Evolutionary conservation across 305 asterid genomes (phyloP), one percentile per base, ranked within the genome.

Genomic region (Plantago coronopus): DNA sequence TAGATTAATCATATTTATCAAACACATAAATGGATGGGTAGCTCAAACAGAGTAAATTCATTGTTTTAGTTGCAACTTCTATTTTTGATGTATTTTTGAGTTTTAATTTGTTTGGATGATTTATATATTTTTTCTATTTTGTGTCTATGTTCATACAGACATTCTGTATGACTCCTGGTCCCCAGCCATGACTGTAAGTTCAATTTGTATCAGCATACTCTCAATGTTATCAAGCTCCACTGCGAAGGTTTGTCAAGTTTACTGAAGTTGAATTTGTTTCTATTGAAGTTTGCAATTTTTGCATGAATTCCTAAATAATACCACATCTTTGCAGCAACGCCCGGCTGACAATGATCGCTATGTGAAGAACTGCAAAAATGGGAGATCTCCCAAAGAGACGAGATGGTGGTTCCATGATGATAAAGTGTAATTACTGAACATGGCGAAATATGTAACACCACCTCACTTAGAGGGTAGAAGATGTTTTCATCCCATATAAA

Each of bases 331-430:
- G 83, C 89, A 93, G 99, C 95, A 89, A 86, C 89, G 84, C 13
- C 99, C 99, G 6, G 84, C 89, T 1, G 99, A 93, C 75, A 89
- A 93, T 20, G 99, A 93, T 65, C 91, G 97, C 63, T 89, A 93
- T 29, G 96, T 93, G 71, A 87, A 85, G 89, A 86, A 87, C 71
- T 91, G 98, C 73, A 87, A 78, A 77, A 85, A 84, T 0, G 97
- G 95, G 6, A 80, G 95, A 73, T 89, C 96, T 63, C 99, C 99
- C 37, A 93, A 93, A 91, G 96, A 93, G 88, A 93, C 97, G 46
- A 82, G 97, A 70, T 89, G 99, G 99, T 93, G 99, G 97, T 93
- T 93, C 91, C 97, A 89, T 17, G 99, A 93, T 40, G 99, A 93
- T 63, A 93, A 93, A 73, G 99, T 89, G 70, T 93, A 79, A 76